A percentile compares a stretch with the other conserved stretches of the same genome.
These are phyloP conservation scores for Tetradesmus obliquus DNA, from an alignment of 139 green algal species.

Conservation along the genomic window DNA sequence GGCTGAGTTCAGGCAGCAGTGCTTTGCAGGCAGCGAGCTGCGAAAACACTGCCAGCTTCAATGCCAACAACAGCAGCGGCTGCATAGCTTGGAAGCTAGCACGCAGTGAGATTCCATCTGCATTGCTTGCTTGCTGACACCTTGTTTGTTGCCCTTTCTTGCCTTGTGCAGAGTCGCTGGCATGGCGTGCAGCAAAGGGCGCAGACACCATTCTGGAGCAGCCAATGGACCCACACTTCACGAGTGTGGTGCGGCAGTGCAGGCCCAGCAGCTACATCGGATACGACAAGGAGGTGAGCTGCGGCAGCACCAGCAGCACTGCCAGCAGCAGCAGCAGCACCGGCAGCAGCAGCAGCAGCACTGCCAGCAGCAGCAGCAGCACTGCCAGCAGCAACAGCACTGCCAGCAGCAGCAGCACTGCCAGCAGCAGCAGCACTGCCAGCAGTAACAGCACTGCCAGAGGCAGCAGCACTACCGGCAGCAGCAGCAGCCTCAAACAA, in stretches of 20 bases:
- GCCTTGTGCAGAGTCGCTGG: slow-evolving; percentile 14
- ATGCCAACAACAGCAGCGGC: too few species aligned
- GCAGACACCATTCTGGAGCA: slow-evolving; percentile 37
- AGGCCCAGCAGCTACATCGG: slow-evolving; percentile 52
- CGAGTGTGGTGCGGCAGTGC: slow-evolving; percentile 2
- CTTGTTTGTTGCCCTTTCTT: background rate
- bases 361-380: background rate
- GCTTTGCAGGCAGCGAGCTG: background rate
- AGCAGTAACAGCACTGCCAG: background rate
- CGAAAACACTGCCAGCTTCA: too few species aligned
- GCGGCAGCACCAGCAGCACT: background rate
- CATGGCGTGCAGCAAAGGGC: slow-evolving; percentile 16
- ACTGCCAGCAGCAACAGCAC: background rate
- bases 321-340: background rate
- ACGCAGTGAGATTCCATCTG: too few species aligned
- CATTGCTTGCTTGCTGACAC: background rate
- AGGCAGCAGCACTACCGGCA: background rate
- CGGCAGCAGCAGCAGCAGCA: background rate
- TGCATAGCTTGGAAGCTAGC: too few species aligned
- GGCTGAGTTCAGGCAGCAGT: background rate
- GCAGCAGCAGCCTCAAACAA: background rate
- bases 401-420: background rate
- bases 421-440: background rate
- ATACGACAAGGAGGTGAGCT: slow-evolving; percentile 34
- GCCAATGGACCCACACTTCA: slow-evolving; percentile 6